Evolutionary conservation across 1,284 basidiomycete genomes (phyloP).

Genomic region (Pseudozyma hubeiensis): DNA sequence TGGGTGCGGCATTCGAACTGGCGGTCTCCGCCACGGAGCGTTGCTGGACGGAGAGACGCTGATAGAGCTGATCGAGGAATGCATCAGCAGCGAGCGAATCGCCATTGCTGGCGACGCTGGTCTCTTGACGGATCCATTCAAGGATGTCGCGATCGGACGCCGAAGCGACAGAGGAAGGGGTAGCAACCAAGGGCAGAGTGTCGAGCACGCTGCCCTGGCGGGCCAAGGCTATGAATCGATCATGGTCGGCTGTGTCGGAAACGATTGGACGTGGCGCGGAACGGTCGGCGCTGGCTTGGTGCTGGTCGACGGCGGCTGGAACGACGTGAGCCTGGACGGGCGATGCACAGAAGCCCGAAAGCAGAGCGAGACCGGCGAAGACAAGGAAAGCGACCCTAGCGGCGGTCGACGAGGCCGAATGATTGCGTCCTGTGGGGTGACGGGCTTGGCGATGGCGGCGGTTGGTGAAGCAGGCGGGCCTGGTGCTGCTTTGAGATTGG

Average conservation of each 20-base stretch:
- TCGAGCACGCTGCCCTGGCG: slow-evolving; percentile 10
- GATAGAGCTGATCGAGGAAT: slow-evolving; percentile 41
- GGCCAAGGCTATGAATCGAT: slow-evolving; percentile 34
- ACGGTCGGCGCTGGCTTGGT: slow-evolving; percentile 1
- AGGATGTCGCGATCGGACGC: slow-evolving; percentile 12
- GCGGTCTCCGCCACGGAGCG: slow-evolving; percentile 5
- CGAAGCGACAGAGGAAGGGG: neutral
- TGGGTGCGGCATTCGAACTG: neutral
- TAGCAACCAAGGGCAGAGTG: slow-evolving; percentile 15
- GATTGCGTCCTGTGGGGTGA: neutral
- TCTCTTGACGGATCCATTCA: slow-evolving; percentile 28
- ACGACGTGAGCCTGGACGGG: slow-evolving; percentile 32
- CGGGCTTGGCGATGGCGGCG: slow-evolving; percentile 11
- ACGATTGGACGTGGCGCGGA: neutral
- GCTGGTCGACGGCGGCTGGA: slow-evolving; percentile 15
- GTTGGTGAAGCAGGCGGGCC: slow-evolving; percentile 43
- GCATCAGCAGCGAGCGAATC: slow-evolving; percentile 8
- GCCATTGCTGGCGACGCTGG: neutral
- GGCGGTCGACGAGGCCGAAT: neutral
- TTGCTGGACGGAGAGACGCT: slow-evolving; percentile 25
- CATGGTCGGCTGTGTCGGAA: slow-evolving; percentile 36
- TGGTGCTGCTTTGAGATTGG: slow-evolving; percentile 29
- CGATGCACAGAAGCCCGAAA: slow-evolving; percentile 13
- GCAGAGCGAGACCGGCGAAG: slow-evolving; percentile 15
- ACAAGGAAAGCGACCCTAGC: slow-evolving; percentile 8